A percentile compares a stretch with the other conserved stretches of the same genome.
Evolutionary conservation across 257 asterid species (phyloP).

Genomic region (Orobanche coerulescens): DNA sequence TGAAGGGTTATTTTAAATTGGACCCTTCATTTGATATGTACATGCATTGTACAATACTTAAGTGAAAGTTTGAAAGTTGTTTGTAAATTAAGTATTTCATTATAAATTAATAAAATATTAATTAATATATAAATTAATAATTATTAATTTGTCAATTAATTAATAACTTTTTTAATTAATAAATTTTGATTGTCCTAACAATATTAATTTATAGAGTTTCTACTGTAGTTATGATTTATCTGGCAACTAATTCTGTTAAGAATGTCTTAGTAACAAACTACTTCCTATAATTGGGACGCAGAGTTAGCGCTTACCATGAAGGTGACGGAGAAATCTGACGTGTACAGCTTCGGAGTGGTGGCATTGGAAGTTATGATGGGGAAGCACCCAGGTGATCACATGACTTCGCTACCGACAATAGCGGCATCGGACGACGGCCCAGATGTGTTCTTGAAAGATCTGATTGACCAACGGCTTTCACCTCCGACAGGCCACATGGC

Average conservation of each 20-base stretch:
- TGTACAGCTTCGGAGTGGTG: constrained; percentile 74
- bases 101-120: no score
- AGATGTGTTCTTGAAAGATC: constrained; percentile 37
- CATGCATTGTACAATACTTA: no score
- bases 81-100: no score
- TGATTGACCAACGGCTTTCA: constrained; percentile 50
- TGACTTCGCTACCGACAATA: constrained; percentile 35
- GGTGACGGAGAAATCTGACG: constrained; percentile 67
- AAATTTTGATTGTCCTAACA: no score
- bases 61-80: no score
- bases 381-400: constrained; percentile 61
- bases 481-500: constrained; percentile 45
- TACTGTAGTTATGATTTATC: no score
- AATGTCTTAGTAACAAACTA: background rate
- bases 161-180: no score
- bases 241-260: background rate
- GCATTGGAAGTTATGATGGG: constrained; percentile 67
- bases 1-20: no score
- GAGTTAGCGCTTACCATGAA: constrained; percentile 64
- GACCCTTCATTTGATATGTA: no score
- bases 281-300: constrained; percentile 22
- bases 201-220: no score
- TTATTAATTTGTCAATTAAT: no score
- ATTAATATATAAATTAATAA: no score
- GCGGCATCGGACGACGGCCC: constrained; percentile 19